phyloP scores from a whole-genome alignment of 495 filamentous ascomycete genomes.

The Talaromyces stipitatus region DNA sequence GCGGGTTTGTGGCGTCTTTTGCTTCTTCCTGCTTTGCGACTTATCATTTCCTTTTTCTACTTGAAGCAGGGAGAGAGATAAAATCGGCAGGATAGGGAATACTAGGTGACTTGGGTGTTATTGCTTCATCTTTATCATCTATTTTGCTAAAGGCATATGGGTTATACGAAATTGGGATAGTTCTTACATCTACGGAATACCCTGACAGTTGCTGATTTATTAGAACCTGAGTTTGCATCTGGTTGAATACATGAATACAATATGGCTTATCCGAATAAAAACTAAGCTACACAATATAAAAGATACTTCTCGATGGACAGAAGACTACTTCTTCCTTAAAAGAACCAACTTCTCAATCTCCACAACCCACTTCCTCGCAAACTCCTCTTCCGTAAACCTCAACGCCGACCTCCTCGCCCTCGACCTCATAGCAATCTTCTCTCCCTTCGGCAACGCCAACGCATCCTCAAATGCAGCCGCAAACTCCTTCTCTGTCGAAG shows the following conservation, averaged over 20 bases:
- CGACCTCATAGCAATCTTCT: constrained; percentile 61
- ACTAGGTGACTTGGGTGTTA: neutral
- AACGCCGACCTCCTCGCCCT: constrained; percentile 68
- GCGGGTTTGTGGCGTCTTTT: neutral
- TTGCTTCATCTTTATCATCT: neutral
- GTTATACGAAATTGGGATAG: neutral
- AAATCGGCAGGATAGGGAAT: neutral
- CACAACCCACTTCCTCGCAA: constrained; percentile 63
- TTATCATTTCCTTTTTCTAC: neutral
- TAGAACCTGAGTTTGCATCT: too few relatives aligned
- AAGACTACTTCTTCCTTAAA: constrained; percentile 1
- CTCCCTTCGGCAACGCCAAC: constrained; percentile 54
- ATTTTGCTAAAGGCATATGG: neutral
- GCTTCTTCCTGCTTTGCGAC: neutral
- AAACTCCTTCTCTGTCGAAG: constrained; percentile 66
- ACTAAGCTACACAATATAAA: constrained; percentile 1
- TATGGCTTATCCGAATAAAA: neutral
- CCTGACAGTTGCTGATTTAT: too few relatives aligned
- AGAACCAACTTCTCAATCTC: constrained; percentile 67
- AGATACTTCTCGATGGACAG: too few relatives aligned
- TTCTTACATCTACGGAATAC: neutral
- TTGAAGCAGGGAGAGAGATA: neutral
- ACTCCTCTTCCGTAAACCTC: constrained; percentile 83
- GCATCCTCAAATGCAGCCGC: constrained; percentile 71
- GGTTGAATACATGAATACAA: too few relatives aligned